Base-by-base conservation (phyloP, 2,329 filamentous ascomycete species). In the Pseudocercospora cruenta region DNA sequence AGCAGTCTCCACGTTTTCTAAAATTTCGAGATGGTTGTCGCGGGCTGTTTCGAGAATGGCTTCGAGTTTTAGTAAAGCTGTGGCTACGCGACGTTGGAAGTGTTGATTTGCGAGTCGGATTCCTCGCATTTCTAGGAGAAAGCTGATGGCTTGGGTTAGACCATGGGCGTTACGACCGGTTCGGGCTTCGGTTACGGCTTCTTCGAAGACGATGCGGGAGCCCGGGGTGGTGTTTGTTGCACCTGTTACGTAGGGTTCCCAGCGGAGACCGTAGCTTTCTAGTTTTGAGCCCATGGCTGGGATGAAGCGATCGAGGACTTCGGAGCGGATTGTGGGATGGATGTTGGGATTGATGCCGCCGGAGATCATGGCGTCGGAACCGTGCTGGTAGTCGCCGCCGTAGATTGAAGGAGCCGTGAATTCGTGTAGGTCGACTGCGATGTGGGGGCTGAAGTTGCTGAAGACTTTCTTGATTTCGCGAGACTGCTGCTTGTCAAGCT, bases 161-260 rank as follows among this genome's bases (percentile, higher is more conserved):
- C 39, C 39, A 16, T 43, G 16, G 6, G 39, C 39, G 39, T 43
- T 43, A 19, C 39, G 16, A 19, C 39, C 39, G 4, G 39, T 43
- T 43, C 39, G 14, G 16, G 39, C 39, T 43, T n/a, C 39, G 16
- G 39, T 43, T 8, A 8, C 16, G 39, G 39, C 39, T 43, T 43
- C 39, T 43, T 43, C 39, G 39, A 43, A 68, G 19, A 59, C 55
- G 51, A 71, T 71, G 4, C 31, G 43, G 1, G 67, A 67, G 21
- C 68, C 65, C 3, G 69, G 62, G 1, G 66, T 66, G 0, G 60
- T 65, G 45, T 67, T 67, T 39, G 54, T 55, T 31, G 60, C 49
- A 26, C 74, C 70, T 4, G 75, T 77, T 21, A 76, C 76, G 33
- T 78, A 78, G 6, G 75, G 71, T 14, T 77, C 76, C 76, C 75